Evolutionary conservation across 208 protist genomes (phyloP).

Genomic region (Tritrichomonas foetus): DNA sequence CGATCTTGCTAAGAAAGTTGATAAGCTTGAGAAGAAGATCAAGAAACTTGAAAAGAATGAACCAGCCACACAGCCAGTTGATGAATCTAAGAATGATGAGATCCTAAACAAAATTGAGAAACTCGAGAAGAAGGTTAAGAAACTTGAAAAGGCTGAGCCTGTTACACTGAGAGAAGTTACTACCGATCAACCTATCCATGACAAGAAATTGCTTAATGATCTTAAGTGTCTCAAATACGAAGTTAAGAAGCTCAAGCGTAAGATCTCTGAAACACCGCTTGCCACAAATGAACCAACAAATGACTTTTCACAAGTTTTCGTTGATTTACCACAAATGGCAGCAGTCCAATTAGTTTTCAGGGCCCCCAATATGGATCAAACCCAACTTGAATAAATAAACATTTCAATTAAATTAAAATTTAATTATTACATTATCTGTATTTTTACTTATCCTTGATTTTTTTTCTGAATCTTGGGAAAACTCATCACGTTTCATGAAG

Average conservation of each 20-base stretch:
- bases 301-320: neutral
- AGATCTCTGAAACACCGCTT: neutral
- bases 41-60: neutral
- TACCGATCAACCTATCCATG: neutral
- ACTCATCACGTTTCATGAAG: too few species aligned
- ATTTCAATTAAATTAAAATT: neutral
- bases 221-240: neutral
- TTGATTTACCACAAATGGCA: conserved; percentile 18
- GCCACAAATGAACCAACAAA: neutral
- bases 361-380: neutral
- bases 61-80: neutral
- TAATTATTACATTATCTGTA: neutral
- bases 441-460: too few species aligned
- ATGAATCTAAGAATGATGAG: neutral
- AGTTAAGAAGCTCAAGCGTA: neutral
- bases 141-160: neutral
- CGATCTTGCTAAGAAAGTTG: neutral
- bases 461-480: too few species aligned
- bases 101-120: neutral
- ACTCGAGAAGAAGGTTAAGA: neutral
- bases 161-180: neutral
- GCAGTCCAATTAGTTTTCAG: neutral
- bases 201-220: neutral
- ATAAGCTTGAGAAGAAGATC: neutral
- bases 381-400: neutral